Evolutionary conservation across 2,329 filamentous ascomycete species (phyloP), one percentile per base, ranked within the genome.

Genomic region (Lizonia empirigonia): DNA sequence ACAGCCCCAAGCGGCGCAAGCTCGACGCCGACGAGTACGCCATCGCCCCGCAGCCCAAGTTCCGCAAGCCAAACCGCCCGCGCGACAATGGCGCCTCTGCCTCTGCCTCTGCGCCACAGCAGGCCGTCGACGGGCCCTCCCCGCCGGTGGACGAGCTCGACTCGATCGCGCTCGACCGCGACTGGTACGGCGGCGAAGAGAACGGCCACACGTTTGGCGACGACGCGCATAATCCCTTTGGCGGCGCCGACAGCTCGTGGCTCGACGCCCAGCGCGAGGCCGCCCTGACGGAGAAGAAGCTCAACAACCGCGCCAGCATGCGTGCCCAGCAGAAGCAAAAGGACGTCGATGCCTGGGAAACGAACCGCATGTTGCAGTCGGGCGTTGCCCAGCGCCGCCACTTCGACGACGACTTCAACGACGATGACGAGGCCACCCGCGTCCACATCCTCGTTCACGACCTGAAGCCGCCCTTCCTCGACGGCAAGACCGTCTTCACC

Each of bases 301-400:
- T 86, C 5, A 86, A 82, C 44, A 86, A 83, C 64, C 80, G 85
- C 4, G 81, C 88, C 70, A 90, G 85, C 68, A 88, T 88, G 35
- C 83, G 89, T 41, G 86, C 87, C 54, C 81, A 90, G 50, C 91
- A 96, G 74, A 90, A 92, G 64, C 90, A 96, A 72, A 91, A 89
- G 69, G 94, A 99, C 69, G 91, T 94, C 34, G 94, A 99, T 74
- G 93, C 92, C 0, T 99, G 94, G 94, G 95, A 99, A 74, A 94
- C 93, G 13, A 99, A 99, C 72, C 89, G 94, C 52, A 97, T 99
- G 94, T 81, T 99, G 54, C 94, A 92, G 1, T 97, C 92, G 16
- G 93, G 93, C 49, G 92, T 99, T 15, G 94, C 94, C 15, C 95
- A 99, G 73, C 81, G 93, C 67, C 81, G 91, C 60, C 90, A 94